Conservation (phyloP, 495 filamentous ascomycete genomes). For the Margaritispora aquatica region DNA sequence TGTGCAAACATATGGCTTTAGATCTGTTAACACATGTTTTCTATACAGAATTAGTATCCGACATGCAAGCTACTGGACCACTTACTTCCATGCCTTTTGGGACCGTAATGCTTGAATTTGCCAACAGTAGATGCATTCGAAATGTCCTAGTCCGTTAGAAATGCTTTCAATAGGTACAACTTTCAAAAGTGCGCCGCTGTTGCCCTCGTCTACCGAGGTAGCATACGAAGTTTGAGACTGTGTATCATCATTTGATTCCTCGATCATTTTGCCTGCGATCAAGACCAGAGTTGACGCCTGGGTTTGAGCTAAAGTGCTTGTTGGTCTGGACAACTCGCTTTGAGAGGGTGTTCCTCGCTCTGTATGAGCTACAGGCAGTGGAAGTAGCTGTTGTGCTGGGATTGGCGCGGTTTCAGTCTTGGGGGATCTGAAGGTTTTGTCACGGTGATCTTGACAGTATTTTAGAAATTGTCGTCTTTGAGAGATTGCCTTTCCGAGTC, state of each 20-base stretch:
- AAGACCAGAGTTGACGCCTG: slow-evolving; percentile 16
- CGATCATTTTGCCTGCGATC: neutral
- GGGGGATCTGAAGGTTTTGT: slow-evolving; percentile 16
- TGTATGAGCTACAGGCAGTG: neutral
- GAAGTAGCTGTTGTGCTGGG: neutral
- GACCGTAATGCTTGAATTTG: slow-evolving; percentile 20
- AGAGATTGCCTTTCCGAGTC: slow-evolving; percentile 37
- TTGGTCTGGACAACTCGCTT: neutral
- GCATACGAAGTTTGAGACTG: slow-evolving; percentile 18
- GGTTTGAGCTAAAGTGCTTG: slow-evolving; percentile 12
- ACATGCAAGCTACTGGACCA: neutral
- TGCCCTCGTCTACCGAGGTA: slow-evolving; percentile 4
- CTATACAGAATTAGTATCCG: slow-evolving; percentile 8
- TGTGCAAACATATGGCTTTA: slow-evolving; percentile 28
- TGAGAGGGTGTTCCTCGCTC: neutral
- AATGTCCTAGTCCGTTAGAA: slow-evolving; percentile 11
- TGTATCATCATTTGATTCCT: slow-evolving; percentile 2
- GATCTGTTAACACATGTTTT: slow-evolving; percentile 27
- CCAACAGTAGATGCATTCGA: slow-evolving; percentile 32
- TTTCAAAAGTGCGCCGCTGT: neutral
- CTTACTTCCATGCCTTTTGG: slow-evolving; percentile 29
- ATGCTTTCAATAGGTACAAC: slow-evolving; percentile 9
- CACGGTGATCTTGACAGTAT: slow-evolving; percentile 33
- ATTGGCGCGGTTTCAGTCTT: neutral
- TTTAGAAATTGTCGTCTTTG: slow-evolving; percentile 34